These are phyloP conservation scores for Apiospora aurea DNA, from an alignment of 2,329 filamentous ascomycete genomes.

Conservation along the genomic window DNA sequence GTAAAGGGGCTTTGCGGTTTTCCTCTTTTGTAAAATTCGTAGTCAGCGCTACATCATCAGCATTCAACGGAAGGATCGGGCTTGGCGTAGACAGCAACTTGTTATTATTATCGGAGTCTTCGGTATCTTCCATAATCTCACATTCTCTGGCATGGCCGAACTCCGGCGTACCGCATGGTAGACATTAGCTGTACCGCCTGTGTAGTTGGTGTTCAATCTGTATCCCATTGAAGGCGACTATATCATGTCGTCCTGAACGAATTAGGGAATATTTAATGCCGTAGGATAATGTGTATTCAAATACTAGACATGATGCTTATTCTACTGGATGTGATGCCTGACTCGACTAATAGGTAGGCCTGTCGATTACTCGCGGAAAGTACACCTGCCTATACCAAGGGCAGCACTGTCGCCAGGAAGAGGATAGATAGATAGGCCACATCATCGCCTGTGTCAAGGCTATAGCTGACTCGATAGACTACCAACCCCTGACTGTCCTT, in stretches of 20 bases:
- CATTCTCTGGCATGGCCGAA: not conserved
- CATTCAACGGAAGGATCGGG: not conserved
- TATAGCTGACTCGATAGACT: not conserved
- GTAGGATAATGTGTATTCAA: no score
- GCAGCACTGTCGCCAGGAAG: no score
- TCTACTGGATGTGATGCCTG: no score
- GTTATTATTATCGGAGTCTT: not conserved
- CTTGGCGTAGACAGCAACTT: conserved; percentile 1
- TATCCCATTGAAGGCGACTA: no score
- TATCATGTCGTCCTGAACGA: no score
- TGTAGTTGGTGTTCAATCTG: not conserved
- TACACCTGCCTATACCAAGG: no score
- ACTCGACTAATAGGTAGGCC: no score
- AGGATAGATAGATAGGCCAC: not conserved
- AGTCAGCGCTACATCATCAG: not conserved
- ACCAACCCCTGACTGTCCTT: not conserved
- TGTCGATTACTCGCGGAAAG: no score
- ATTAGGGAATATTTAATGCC: no score
- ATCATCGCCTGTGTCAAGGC: not conserved
- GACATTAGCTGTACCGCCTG: not conserved
- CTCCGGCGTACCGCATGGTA: not conserved
- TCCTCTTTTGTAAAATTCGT: not conserved
- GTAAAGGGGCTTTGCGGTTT: not conserved
- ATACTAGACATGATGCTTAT: no score
- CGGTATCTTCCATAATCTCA: not conserved